These are phyloP conservation scores for Chalciporus piperatus DNA, from an alignment of 768 basidiomycete species.

Conservation along the genomic window DNA sequence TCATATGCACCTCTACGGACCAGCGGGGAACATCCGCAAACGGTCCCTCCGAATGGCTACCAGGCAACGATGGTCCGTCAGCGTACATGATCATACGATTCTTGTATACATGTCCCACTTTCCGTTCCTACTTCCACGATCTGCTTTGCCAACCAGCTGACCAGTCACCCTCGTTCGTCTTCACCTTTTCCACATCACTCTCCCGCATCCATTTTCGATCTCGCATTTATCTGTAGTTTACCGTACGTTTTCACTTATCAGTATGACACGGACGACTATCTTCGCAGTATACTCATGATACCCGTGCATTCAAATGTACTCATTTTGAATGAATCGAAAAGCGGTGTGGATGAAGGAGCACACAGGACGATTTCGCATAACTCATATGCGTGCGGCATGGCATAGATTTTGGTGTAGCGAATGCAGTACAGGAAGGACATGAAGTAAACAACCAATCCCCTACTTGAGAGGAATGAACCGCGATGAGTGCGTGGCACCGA, in stretches of 20 bases:
- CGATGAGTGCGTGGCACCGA: conserved; percentile 89
- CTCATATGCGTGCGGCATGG: conserved; percentile 36
- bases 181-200: conserved; percentile 15
- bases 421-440: conserved; percentile 25
- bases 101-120: not conserved
- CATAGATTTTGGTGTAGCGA: conserved; percentile 30
- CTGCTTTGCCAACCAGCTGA: conserved; percentile 27
- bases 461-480: conserved; percentile 98
- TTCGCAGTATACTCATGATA: conserved; percentile 60
- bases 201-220: conserved; percentile 36
- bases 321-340: conserved; percentile 34
- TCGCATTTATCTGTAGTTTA: conserved; percentile 63
- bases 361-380: not conserved
- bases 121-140: conserved; percentile 18
- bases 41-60: conserved; percentile 43
- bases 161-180: conserved; percentile 25
- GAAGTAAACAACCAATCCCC: conserved; percentile 28
- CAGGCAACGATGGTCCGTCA: conserved; percentile 47
- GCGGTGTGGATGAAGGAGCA: conserved; percentile 9
- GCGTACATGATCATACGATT: conserved; percentile 39
- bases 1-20: conserved; percentile 48
- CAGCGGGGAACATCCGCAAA: conserved; percentile 42
- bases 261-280: conserved; percentile 60
- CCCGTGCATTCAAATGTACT: conserved; percentile 45
- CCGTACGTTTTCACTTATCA: conserved; percentile 43